Evolutionary conservation across 768 basidiomycete genomes (phyloP).

Genomic region (Suillus bovinus): DNA sequence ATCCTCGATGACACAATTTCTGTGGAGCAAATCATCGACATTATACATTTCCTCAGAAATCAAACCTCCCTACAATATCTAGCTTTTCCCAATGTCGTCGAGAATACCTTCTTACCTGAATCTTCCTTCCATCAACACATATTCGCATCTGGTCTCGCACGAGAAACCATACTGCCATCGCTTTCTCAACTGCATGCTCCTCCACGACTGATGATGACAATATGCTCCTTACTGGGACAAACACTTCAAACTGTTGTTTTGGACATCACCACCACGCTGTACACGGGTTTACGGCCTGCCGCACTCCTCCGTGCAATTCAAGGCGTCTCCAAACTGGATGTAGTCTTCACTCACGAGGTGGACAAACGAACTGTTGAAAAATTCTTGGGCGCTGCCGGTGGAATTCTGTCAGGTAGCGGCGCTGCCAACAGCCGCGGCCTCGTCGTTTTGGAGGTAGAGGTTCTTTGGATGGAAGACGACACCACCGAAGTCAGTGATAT

Average conservation of each 20-base stretch:
- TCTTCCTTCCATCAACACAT: constrained; percentile 2
- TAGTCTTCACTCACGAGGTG: constrained; percentile 32
- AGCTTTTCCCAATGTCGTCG: constrained; percentile 27
- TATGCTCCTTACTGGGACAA: constrained; percentile 20
- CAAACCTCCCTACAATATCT: constrained; percentile 29
- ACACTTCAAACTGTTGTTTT: constrained; percentile 24
- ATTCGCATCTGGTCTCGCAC: constrained; percentile 1
- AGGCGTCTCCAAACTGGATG: constrained; percentile 30
- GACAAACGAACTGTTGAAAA: constrained; percentile 35
- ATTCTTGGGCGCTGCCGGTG: constrained; percentile 28
- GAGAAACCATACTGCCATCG: constrained; percentile 21
- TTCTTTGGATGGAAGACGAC: constrained; percentile 27
- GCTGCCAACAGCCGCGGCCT: constrained; percentile 14
- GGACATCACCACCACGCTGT: constrained; percentile 29
- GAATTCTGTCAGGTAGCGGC: constrained; percentile 17
- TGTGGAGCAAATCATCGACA: constrained; percentile 19
- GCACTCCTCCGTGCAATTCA: constrained; percentile 25
- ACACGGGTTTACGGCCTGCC: constrained; percentile 30
- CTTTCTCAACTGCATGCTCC: constrained; percentile 31
- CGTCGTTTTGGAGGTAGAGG: constrained; percentile 29
- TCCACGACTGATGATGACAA: constrained; percentile 21
- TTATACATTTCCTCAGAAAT: constrained; percentile 25
- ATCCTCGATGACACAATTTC: constrained; percentile 29
- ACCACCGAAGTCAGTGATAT: constrained; percentile 27
- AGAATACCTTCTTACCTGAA: constrained; percentile 10